These are phyloP conservation scores for Coniochaeta prunicola DNA, from an alignment of 2,329 filamentous ascomycete species.

Conservation along the genomic window DNA sequence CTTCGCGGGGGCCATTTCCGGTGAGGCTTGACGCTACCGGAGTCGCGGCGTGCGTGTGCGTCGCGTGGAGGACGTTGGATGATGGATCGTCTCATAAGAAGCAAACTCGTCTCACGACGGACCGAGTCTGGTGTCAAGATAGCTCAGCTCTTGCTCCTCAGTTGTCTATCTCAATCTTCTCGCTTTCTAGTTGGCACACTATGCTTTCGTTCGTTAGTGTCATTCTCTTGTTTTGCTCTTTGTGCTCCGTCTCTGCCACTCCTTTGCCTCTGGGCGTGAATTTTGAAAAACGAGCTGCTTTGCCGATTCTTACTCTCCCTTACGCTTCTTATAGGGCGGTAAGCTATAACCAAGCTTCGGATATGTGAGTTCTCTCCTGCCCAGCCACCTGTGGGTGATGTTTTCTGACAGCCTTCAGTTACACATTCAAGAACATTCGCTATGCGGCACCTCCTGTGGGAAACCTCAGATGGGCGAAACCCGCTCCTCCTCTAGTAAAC, in stretches of 20 bases:
- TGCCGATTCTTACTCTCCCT: constrained; percentile 17
- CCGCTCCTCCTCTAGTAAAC: constrained; percentile 10
- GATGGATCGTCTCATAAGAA: background rate
- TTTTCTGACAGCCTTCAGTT: constrained; percentile 5
- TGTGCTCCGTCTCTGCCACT: constrained; percentile 4
- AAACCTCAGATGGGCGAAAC: constrained; percentile 13
- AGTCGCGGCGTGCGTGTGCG: background rate
- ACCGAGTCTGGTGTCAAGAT: background rate
- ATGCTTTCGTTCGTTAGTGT: background rate
- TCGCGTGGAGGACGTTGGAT: constrained; percentile 1
- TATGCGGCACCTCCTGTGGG: constrained; percentile 12
- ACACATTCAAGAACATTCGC: constrained; percentile 12
- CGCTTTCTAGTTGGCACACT: background rate
- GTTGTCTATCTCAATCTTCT: background rate
- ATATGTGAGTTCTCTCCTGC: constrained; percentile 12
- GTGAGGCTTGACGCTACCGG: background rate
- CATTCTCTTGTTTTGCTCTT: background rate
- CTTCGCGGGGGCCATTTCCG: background rate
- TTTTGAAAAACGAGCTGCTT: constrained; percentile 7
- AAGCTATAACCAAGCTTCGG: constrained; percentile 11
- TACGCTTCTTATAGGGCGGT: constrained; percentile 17
- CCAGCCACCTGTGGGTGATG: background rate
- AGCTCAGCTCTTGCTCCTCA: background rate
- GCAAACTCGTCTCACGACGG: background rate
- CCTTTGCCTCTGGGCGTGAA: constrained; percentile 7